Base-by-base conservation (phyloP, 1,284 basidiomycete species). In the Heterobasidion occidentale region DNA sequence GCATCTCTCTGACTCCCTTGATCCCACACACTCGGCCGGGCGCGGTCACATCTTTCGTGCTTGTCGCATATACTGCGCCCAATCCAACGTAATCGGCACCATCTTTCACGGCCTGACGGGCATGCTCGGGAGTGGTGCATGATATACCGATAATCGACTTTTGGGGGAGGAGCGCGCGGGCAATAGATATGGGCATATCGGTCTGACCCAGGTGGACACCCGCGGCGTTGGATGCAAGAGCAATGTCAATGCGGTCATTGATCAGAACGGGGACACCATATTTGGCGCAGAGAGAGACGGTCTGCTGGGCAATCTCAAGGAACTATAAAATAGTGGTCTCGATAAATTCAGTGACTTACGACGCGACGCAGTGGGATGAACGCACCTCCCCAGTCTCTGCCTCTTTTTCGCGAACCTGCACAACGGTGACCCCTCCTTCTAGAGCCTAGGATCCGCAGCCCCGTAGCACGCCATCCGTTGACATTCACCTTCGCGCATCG, bases 151-250 rank as follows among this genome's bases (percentile, higher is more conserved):
- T 83, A 60, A 97, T 78, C 0, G 86, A 76, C 17, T 80, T 79
- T 0, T 77, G 66, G 0, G 92, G 92, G 0, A 98, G 76, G 6
- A 95, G 74, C 15, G 68, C 66, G 36, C 91, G 84, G 0, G 90
- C 94, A 34, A 85, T 66, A 2, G 74, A 62, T 1, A 92, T 76
- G 2, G 91, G 84, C 78, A 95, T 90, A 68, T 98, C 95, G 0
- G 84, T 83, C 72, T 98, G 95, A 3, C 95, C 95, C 52, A 98
- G 76, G 66, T 98, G 95, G 9, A 98, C 84, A 6, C 92, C 94
- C 52, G 84, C 83, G 1, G 86, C 87, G 53, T 80, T 74, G 27
- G 91, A 75, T 9, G 90, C 89, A 34, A 94, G 77, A 6, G 90
- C 91, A 48, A 97, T 84, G 65, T 96, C 94, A 58, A 95, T 76